Conservation (phyloP, 495 filamentous ascomycete genomes). For the Paragyromitra xinjiangensis region DNA sequence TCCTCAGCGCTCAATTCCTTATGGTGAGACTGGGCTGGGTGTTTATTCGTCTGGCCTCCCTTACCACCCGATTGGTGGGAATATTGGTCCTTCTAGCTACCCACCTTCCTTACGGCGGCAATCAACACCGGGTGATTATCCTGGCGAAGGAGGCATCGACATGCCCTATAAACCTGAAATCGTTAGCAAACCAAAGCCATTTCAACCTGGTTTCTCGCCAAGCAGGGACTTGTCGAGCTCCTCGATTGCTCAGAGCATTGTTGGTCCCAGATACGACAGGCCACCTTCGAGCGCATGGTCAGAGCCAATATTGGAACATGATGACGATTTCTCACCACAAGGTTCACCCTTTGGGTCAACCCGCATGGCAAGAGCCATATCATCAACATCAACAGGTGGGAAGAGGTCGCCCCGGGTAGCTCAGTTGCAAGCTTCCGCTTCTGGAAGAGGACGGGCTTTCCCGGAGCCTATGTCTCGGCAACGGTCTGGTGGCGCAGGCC, state of each 20-base stretch:
- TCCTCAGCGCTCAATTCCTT: neutral
- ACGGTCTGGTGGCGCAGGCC: constrained; percentile 8
- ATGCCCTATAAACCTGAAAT: constrained; percentile 40
- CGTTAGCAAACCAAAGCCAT: constrained; percentile 31
- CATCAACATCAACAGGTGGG: constrained; percentile 24
- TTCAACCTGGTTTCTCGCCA: constrained; percentile 51
- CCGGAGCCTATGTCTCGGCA: constrained; percentile 11
- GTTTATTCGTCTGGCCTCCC: neutral
- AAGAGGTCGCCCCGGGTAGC: constrained; percentile 26
- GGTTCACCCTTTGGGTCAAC: constrained; percentile 30
- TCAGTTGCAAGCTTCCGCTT: constrained; percentile 27
- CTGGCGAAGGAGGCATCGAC: constrained; percentile 43
- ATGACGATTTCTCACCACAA: constrained; percentile 39
- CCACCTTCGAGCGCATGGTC: constrained; percentile 49
- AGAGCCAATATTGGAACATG: constrained; percentile 51
- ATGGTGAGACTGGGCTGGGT: neutral
- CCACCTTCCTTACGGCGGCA: constrained; percentile 16
- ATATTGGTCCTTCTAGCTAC: neutral
- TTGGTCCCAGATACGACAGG: constrained; percentile 48
- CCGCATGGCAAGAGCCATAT: constrained; percentile 8
- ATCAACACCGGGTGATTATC: constrained; percentile 41
- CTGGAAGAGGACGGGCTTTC: constrained; percentile 4
- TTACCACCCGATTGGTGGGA: neutral
- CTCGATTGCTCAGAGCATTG: constrained; percentile 46
- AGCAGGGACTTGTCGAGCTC: constrained; percentile 45